Base-by-base conservation (phyloP, 441 rosid genomes). In the Arabidopsis lyrata region DNA sequence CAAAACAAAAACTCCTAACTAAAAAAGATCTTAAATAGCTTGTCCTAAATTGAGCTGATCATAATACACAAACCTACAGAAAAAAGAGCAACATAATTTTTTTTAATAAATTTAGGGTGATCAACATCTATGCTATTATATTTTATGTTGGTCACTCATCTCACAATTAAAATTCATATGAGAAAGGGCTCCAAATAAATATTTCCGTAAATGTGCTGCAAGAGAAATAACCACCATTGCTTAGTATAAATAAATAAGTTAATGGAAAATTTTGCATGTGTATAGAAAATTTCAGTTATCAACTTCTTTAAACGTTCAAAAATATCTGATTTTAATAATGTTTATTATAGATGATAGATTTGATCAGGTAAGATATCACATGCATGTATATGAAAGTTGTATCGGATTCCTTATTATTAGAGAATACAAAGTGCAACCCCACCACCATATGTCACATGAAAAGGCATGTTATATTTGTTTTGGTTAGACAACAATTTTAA, bases 381-480 rank as follows among this genome's bases (percentile, higher is more conserved):
- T 35, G 24, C 6, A 70, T 29, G 44, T 52, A 62, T 34, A 22
- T 36, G 58, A 49, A 47, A 49, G 34, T 71, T 71, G 53, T 60
- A 49, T 61, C 61, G 20, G 60, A 49, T 59, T 70, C 42, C 38
- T 39, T 50, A 71, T 69, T 34, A 8, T 31, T 5, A 49, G 22
- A 61, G 68, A 14, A 72, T 22, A 63, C 7, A 64, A 22, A 64
- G 15, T 63, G 38, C 20, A 73, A 55, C 72, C 72, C 72, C 66
- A 74, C 72, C 77, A 74, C 53, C 60, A 64, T 55, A 5, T 65
- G 59, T 73, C 72, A 55, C 71, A 64, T 56, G 52, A 58, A 73
- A 73, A 57, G 66, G 53, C 72, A 55, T 73, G 77, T 74, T 66
- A 65, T 56, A 56, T 24, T 36, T 65, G 8, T 73, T 74, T 66